Evolutionary conservation across 495 filamentous ascomycete species (phyloP).

Genomic region (Penicillium psychrofluorescens): DNA sequence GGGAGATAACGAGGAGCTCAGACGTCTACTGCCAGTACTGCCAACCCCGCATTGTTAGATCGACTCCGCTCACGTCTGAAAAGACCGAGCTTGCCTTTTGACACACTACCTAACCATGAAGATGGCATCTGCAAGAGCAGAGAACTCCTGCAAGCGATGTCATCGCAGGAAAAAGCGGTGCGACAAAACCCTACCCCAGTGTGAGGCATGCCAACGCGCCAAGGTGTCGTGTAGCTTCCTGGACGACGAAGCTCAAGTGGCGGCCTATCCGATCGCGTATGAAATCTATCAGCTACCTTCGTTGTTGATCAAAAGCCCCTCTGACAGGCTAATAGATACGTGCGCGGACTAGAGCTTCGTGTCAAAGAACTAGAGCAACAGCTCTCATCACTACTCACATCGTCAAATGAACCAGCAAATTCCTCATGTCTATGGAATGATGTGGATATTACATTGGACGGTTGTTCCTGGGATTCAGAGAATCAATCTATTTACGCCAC

Average conservation of each 20-base stretch:
- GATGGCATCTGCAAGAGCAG: conserved; percentile 5
- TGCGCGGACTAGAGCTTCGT: conserved; percentile 22
- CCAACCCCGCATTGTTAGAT: neutral
- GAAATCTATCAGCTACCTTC: neutral
- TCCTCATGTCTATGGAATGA: conserved; percentile 3
- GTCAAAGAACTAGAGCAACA: conserved; percentile 24
- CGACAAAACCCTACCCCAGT: conserved; percentile 26
- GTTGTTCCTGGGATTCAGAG: neutral
- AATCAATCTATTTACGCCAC: conserved; percentile 1
- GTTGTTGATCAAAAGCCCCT: neutral
- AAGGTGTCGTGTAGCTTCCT: conserved; percentile 29
- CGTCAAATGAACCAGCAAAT: conserved; percentile 6
- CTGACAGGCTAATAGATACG: conserved; percentile 19
- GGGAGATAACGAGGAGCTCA: too few relatives aligned
- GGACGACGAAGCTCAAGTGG: conserved; percentile 26
- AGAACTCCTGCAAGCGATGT: conserved; percentile 27
- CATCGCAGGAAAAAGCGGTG: conserved; percentile 33
- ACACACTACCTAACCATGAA: too few relatives aligned
- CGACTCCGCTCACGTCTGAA: conserved; percentile 23
- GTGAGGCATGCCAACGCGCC: conserved; percentile 23
- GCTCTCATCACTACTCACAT: conserved; percentile 7
- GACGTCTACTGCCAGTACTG: too few relatives aligned
- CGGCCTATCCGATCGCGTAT: conserved; percentile 29
- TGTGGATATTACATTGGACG: neutral
- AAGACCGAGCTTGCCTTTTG: too few relatives aligned